Conservation (phyloP, 1,284 basidiomycete species). For the Heterobasidion irregulare region DNA sequence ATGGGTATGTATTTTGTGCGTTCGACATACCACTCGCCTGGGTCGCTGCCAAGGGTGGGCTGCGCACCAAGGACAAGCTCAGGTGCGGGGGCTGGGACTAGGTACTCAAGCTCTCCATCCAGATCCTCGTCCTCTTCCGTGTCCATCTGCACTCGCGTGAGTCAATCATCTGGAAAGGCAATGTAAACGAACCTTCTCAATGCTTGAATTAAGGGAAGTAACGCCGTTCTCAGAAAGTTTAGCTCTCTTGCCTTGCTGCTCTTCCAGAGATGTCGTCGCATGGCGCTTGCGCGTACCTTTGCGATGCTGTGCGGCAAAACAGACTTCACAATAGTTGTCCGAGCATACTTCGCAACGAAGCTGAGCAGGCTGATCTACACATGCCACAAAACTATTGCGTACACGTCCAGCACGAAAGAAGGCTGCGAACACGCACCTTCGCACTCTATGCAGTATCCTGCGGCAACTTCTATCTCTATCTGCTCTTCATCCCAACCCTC, state of each 20-base stretch:
- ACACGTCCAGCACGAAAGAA: not conserved
- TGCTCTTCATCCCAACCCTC: conserved; percentile 63
- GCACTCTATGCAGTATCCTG: conserved; percentile 74
- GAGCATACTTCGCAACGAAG: conserved; percentile 59
- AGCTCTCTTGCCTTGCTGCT: conserved; percentile 15
- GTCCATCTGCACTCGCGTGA: conserved; percentile 18
- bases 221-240: conserved; percentile 16
- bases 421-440: conserved; percentile 50
- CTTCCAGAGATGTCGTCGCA: conserved; percentile 37
- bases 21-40: conserved; percentile 78
- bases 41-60: conserved; percentile 44
- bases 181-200: conserved; percentile 16
- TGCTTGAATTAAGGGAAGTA: conserved; percentile 11
- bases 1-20: conserved; percentile 71
- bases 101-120: conserved; percentile 30
- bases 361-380: conserved; percentile 71
- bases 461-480: conserved; percentile 33
- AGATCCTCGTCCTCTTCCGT: conserved; percentile 44
- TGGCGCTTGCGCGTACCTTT: conserved; percentile 70
- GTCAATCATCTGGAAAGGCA: not conserved
- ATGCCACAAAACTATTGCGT: not conserved
- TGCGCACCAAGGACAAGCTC: conserved; percentile 32
- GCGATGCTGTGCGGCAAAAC: conserved; percentile 72
- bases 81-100: conserved; percentile 20
- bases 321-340: conserved; percentile 74